A percentile compares a stretch with the other conserved stretches of the same genome.
These are phyloP conservation scores for Aurantiochytrium sp. DNA, from an alignment of 108 stramenopile species.

Conservation along the genomic window DNA sequence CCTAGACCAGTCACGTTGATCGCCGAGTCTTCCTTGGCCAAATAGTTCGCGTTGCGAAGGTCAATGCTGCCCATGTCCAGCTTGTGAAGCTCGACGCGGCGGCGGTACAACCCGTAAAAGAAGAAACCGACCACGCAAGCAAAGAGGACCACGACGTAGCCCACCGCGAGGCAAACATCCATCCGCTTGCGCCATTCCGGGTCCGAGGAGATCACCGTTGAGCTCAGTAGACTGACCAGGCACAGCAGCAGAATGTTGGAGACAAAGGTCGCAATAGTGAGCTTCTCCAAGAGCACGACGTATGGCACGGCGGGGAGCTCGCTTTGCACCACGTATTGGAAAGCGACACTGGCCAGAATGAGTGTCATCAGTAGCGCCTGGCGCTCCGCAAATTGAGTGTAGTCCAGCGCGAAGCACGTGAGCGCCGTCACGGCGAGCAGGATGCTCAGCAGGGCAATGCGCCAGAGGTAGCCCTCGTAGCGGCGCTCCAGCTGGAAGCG, in stretches of 20 bases:
- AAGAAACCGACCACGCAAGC: neutral
- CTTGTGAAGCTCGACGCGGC: neutral
- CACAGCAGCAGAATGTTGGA: neutral
- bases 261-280: neutral
- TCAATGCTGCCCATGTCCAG: neutral
- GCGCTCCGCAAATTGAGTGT: neutral
- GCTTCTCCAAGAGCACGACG: neutral
- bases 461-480: neutral
- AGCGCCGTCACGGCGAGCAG: neutral
- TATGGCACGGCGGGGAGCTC: neutral
- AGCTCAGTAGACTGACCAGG: neutral
- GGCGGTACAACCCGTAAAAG: neutral
- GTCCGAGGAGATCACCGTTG: neutral
- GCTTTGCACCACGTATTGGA: neutral
- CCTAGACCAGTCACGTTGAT: neutral
- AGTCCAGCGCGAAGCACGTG: neutral
- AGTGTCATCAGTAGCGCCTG: neutral
- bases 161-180: neutral
- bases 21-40: neutral
- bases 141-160: neutral
- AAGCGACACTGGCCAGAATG: neutral
- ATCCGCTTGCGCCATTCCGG: neutral
- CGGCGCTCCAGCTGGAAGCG: neutral
- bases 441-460: neutral
- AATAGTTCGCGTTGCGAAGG: neutral